Evolutionary conservation across 2,329 filamentous ascomycete genomes (phyloP), one percentile per base, ranked within the genome.

Genomic region (Verticillium zaregamsianum): DNA sequence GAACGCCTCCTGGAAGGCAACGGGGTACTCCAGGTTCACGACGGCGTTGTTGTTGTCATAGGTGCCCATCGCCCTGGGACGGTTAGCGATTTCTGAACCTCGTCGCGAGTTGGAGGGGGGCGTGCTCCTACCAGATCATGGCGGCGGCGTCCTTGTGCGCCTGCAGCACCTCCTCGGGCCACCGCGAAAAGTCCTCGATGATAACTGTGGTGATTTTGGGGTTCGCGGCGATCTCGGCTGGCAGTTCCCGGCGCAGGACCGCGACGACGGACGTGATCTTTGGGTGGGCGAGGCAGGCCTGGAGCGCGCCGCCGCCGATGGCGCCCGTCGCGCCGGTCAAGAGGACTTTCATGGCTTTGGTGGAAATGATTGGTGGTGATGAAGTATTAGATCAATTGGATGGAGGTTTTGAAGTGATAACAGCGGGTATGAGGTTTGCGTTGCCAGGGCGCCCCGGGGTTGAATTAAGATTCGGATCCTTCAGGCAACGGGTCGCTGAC

Each of bases 301-400:
- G 61, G 12, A 76, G 66, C 8, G 66, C 72, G 57, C 69, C 71
- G 56, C 72, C 61, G 57, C 74, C 74, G 54, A 76, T 74, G 5
- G 65, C 68, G 1, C 74, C 74, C 14, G 67, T 73, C 0, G 72
- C 74, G 33, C 74, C 74, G 15, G 68, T 66, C 17, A 76, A 67
- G 45, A 76, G 72, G 58, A 76, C 62, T 58, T 76, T 76, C 74
- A 76, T 76, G 33, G 0, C 37, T 15, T 32, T 14, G 17, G 7
- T 52, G 39, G 35, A 15, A 6, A 28, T 17, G 39, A n/a, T 23
- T 23, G 3, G 5, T 45, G n/a, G 28, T 28, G 28, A 28, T 28
- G 28, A 28, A 28, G 28, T 28, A 2, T 6, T 6, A 28, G 28
- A 28, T 4, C 28, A 28, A 28, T 28, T 28, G 28, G 28, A 28